Evolutionary conservation across 768 basidiomycete species (phyloP), one percentile per base, ranked within the genome.

Genomic region (Leucosporidium scottii): DNA sequence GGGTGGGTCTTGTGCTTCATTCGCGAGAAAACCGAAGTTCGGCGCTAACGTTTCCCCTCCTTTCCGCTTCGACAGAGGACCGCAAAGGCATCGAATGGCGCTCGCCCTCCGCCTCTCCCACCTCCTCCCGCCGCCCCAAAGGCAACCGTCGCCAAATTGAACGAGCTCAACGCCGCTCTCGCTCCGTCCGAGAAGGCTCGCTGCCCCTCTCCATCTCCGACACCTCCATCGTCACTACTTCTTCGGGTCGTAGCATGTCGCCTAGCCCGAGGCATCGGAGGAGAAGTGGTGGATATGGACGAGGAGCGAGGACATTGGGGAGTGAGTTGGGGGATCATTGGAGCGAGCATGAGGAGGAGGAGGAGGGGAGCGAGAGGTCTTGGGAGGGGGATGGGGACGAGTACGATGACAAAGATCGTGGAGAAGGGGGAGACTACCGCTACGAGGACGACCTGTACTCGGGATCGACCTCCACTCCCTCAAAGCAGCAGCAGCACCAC

Each of bases 61-160:
- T 15, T 7, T 30, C 21, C 17, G 20, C 6, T 13, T 9, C 13
- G 2, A 9, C 57, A 58, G 36, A 25, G 9, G 36, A 12, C 48
- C n/a, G 30, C 31, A 61, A 51, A n/a, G 61, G 56, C 20, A 67
- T 71, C 47, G 66, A 28, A 1, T 71, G 70, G 70, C 60, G 27
- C 27, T 53, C 62, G 9, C 66, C 65, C 6, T 28, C 47, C 27
- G 27, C 27, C n/a, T 58, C 53, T 23, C 48, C 39, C 7, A 20
- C 28, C 34, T 12, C 39, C 8, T 44, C 39, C 15, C 39, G 39
- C 15, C 64, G 56, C 18, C 48, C 57, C 57, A 59, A 59, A 28
- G 49, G 44, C 20, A 34, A 25, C 34, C 64, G 49, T 6, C 59
- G 59, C 51, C 3, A 21, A 1, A 39, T 44, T 28, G 39, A 48